Percentiles rank a stretch among this genome's conserved stretches.
These are phyloP conservation scores for Marchantia polymorpha DNA, from an alignment of 225 moss, liverwort and hornwort genomes.

Conservation along the genomic window DNA sequence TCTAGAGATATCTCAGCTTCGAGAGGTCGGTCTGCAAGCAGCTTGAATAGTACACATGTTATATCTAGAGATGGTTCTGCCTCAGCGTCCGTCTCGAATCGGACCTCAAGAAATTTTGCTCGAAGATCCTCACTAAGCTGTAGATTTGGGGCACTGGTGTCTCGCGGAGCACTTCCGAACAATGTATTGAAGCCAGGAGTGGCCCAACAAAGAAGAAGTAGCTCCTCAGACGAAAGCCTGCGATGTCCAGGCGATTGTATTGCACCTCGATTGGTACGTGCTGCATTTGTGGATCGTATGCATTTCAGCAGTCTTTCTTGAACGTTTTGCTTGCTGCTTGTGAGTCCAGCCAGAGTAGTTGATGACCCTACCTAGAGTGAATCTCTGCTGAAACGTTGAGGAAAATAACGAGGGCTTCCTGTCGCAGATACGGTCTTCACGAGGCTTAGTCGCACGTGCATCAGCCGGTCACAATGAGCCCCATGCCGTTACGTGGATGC, in stretches of 20 bases:
- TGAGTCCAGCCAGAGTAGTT: not conserved
- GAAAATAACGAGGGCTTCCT: not conserved
- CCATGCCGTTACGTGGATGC: slow-evolving; percentile 91
- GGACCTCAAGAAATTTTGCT: slow-evolving; percentile 14
- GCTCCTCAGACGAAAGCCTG: slow-evolving; percentile 14
- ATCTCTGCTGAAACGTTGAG: not conserved
- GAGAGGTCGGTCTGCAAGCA: slow-evolving; percentile 15
- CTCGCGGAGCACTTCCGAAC: slow-evolving; percentile 3
- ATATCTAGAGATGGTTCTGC: not conserved
- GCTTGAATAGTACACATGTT: slow-evolving; percentile 19
- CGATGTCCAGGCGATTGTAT: slow-evolving; percentile 29
- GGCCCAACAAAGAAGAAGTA: not conserved
- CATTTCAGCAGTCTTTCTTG: not conserved
- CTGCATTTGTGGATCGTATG: not conserved
- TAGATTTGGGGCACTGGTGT: slow-evolving; percentile 25
- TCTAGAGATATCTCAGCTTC: slow-evolving; percentile 29
- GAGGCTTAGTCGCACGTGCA: slow-evolving; percentile 57
- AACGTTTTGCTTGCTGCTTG: not conserved
- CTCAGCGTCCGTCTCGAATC: not conserved
- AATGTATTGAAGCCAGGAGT: not conserved
- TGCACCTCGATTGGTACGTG: slow-evolving; percentile 38
- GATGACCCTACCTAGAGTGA: not conserved
- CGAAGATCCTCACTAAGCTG: slow-evolving; percentile 29
- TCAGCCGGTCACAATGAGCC: slow-evolving; percentile 92
- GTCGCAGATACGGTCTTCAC: slow-evolving; percentile 30